phyloP scores from a whole-genome alignment of 306 rosid species.

The Adenanthera pavonina region DNA sequence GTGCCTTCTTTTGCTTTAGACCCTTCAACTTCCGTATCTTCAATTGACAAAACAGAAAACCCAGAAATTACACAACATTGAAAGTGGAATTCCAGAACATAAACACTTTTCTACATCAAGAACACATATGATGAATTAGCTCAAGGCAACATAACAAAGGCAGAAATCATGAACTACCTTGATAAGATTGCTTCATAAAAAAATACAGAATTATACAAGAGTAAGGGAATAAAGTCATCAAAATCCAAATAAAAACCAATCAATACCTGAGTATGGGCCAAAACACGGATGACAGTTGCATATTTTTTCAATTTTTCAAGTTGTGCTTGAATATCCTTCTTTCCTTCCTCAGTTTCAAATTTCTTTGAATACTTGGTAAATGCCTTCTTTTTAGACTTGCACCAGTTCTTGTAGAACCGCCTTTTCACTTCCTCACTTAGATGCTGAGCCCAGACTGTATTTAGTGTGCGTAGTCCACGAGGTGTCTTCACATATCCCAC shows the following conservation, averaged over 20 bases:
- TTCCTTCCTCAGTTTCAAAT: constrained; percentile 67
- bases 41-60: neutral
- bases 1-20: constrained; percentile 88
- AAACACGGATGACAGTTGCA: constrained; percentile 66
- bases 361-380: constrained; percentile 66
- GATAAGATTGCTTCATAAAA: neutral
- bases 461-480: constrained; percentile 68
- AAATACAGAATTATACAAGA: neutral
- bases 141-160: neutral
- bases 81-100: neutral
- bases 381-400: constrained; percentile 82
- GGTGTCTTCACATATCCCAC: constrained; percentile 78
- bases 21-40: constrained; percentile 88
- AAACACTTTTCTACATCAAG: neutral
- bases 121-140: neutral
- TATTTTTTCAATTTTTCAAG: constrained; percentile 75
- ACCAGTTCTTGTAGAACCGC: constrained; percentile 85
- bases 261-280: constrained; percentile 83
- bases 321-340: constrained; percentile 60
- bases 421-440: constrained; percentile 75
- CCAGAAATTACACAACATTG: neutral
- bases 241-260: neutral
- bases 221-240: neutral
- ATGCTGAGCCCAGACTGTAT: constrained; percentile 86
- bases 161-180: neutral